Conservation (phyloP, 257 asterid genomes). For the Nicotiana tomentosiformis region DNA sequence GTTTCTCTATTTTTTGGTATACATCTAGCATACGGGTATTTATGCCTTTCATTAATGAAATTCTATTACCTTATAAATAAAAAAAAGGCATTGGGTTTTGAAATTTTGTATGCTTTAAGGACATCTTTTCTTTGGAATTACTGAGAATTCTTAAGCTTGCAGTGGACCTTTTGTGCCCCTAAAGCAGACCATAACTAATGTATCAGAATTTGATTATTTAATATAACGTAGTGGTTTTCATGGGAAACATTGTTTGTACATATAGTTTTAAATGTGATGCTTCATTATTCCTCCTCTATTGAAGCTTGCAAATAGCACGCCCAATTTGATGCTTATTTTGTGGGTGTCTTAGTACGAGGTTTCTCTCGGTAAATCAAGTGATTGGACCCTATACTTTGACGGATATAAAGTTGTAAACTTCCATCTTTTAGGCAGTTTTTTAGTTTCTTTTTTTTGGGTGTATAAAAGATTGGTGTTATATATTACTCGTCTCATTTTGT, state of each 20-base stretch:
- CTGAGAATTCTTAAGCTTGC: not conserved
- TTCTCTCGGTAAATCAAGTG: not conserved
- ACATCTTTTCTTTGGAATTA: not conserved
- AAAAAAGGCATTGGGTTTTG: not conserved
- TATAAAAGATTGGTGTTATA: not conserved
- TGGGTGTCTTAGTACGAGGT: not conserved
- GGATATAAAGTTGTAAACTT: not conserved
- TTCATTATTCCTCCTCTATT: not conserved
- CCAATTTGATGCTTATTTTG: not conserved
- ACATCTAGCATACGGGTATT: too few species aligned
- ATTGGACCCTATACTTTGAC: not conserved
- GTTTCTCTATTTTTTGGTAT: too few species aligned
- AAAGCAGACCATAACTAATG: not conserved
- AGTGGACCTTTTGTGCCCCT: not conserved
- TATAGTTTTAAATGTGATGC: not conserved
- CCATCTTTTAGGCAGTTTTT: not conserved
- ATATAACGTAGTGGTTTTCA: not conserved
- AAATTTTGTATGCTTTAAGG: not conserved
- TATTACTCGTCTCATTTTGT: not conserved
- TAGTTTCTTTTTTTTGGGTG: not conserved
- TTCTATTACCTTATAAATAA: too few species aligned
- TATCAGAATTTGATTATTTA: not conserved
- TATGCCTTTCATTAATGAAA: too few species aligned
- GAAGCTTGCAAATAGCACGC: not conserved
- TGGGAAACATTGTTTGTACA: not conserved